phyloP scores from a whole-genome alignment of 2,329 filamentous ascomycete species.

The Dactylellina leptospora region DNA sequence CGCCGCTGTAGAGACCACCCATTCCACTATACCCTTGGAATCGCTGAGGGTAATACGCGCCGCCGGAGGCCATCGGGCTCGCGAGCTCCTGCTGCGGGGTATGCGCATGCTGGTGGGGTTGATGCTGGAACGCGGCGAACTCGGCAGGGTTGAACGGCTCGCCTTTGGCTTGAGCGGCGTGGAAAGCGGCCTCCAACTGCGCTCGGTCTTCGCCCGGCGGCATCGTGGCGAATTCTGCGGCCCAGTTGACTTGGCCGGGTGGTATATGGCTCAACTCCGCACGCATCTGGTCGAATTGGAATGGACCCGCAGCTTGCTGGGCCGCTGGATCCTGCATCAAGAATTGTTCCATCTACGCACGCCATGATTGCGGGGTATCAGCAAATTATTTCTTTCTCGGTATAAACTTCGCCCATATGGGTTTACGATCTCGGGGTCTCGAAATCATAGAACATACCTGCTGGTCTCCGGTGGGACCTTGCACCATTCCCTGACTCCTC shows the following conservation, averaged over 20 bases:
- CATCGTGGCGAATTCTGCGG: conserved; percentile 67
- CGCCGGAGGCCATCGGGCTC: conserved; percentile 59
- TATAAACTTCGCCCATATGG: background rate
- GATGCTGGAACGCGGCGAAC: conserved; percentile 85
- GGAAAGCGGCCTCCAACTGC: conserved; percentile 76
- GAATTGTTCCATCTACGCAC: conserved; percentile 66
- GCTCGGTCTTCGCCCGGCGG: conserved; percentile 66
- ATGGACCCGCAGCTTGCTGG: conserved; percentile 62
- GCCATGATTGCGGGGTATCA: background rate
- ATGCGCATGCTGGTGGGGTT: conserved; percentile 66
- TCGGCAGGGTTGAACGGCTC: conserved; percentile 80
- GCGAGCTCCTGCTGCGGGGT: conserved; percentile 64
- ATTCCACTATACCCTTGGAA: conserved; percentile 56
- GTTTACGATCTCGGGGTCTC: background rate
- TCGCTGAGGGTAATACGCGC: conserved; percentile 55
- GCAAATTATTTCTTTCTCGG: background rate
- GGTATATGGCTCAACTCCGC: conserved; percentile 67
- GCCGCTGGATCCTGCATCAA: conserved; percentile 78
- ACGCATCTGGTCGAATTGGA: conserved; percentile 74
- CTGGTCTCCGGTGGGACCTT: conserved; percentile 57
- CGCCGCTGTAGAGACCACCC: conserved; percentile 60
- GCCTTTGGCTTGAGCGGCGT: conserved; percentile 65
- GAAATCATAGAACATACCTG: conserved; percentile 55
- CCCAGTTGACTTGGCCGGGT: conserved; percentile 68
- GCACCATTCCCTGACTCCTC: conserved; percentile 48